Base-by-base conservation (phyloP, 192 early-diverging fungal species). In the Backusella sp. region DNA sequence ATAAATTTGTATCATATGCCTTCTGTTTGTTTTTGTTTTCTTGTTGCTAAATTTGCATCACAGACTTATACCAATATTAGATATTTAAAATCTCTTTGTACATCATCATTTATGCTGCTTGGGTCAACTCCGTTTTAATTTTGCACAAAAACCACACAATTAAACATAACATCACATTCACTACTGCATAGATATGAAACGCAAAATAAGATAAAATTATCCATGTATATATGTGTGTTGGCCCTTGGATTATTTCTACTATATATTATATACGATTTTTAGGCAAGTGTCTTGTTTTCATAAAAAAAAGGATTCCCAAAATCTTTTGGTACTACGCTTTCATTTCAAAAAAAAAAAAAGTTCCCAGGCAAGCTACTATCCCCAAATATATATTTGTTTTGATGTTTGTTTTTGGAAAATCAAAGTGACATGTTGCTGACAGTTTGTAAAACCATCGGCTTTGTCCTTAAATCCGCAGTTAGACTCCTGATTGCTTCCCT, bases 391-490 rank as follows among this genome's bases (percentile, higher is more conserved):
- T 56, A n/a, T 56, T 56, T 56, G 53, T 21, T 23, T 21, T 56
- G 21, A 56, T 21, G 8, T 56, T 53, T 53, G n/a, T 21, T 53
- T 53, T 53, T 53, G 52, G 52, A 53, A 53, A 53, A 53, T 53
- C 17, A 53, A 53, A 53, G 53, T 59, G 53, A 23, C 23, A 12
- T 59, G 21, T 26, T 59, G 26, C 26, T 26, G 23, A 59, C 53
- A 53, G 53, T 56, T 56, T 56, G 53, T 56, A 56, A 56, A 56
- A 56, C 53, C 19, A 56, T 56, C 53, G 53, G n/a, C n/a, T 56
- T 56, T 23, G n/a, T 56, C 19, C 53, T 56, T 56, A 44, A 17
- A 44, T 44, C 42, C 42, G 42, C 5, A 44, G 42, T 44, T 44
- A 56, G 53, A 9, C 52, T 53, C 52, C n/a, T 21, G 21, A 26